Conservation (phyloP, 441 rosid species). For the Cnidoscolus chayamansa region DNA sequence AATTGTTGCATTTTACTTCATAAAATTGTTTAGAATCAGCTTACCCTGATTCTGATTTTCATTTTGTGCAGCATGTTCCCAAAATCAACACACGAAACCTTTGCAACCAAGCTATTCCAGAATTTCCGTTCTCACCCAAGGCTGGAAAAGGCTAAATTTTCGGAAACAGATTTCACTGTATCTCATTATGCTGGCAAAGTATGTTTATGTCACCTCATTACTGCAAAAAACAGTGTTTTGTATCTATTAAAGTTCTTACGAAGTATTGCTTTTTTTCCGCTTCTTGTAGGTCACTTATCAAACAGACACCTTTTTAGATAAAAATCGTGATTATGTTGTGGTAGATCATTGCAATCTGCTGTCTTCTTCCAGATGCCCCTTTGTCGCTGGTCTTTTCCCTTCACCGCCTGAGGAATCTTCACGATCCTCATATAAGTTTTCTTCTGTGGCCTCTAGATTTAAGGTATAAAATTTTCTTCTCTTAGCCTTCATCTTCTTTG, state of each 20-base stretch:
- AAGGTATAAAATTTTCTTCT: conserved; percentile 47
- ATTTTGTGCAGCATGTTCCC: conserved; percentile 87
- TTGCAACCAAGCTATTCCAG: conserved; percentile 83
- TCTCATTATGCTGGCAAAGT: conserved; percentile 99
- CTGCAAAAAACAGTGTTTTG: conserved; percentile 24
- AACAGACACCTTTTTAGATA: conserved; percentile 79
- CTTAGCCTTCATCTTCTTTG: neutral
- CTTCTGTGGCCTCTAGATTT: conserved; percentile 89
- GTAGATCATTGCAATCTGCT: conserved; percentile 87
- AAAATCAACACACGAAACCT: conserved; percentile 79
- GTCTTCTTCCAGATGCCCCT: conserved; percentile 81
- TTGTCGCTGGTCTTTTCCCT: conserved; percentile 78
- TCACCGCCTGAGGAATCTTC: conserved; percentile 58
- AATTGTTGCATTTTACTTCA: conserved; percentile 37
- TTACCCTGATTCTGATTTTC: conserved; percentile 52
- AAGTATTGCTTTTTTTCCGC: conserved; percentile 21
- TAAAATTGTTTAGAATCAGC: conserved; percentile 26
- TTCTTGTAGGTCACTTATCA: conserved; percentile 77
- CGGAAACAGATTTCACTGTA: conserved; percentile 89
- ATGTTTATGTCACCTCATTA: conserved; percentile 26
- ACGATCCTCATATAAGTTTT: conserved; percentile 93
- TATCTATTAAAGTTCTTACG: conserved; percentile 21
- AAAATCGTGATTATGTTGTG: conserved; percentile 95
- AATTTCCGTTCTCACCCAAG: conserved; percentile 57
- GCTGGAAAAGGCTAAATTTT: conserved; percentile 87